phyloP scores from a whole-genome alignment of 1,284 basidiomycete species.

The Cryptococcus hybrid region DNA sequence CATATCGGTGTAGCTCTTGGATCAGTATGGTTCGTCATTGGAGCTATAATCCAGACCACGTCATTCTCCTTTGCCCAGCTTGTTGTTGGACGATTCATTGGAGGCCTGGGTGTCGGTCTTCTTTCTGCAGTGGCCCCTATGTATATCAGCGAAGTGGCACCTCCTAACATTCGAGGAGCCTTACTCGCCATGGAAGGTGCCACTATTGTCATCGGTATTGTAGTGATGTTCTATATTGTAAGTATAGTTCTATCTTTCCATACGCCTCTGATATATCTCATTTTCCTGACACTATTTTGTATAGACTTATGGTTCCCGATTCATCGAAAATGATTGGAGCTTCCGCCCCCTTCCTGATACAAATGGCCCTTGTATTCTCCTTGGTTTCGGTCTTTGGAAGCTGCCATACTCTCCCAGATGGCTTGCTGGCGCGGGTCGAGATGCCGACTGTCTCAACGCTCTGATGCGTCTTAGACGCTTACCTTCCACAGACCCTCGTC shows the following conservation, averaged over 20 bases:
- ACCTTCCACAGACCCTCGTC: conserved; percentile 27
- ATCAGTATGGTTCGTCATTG: conserved; percentile 26
- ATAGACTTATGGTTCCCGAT: conserved; percentile 21
- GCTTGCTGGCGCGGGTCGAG: conserved; percentile 55
- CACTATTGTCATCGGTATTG: conserved; percentile 62
- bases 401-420: conserved; percentile 59
- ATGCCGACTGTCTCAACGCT: conserved; percentile 29
- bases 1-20: conserved; percentile 16
- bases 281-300: not conserved
- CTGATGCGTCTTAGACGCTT: conserved; percentile 37
- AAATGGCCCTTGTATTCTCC: conserved; percentile 24
- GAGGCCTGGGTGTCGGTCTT: conserved; percentile 32
- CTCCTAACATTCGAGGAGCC: conserved; percentile 62
- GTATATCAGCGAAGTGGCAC: conserved; percentile 43
- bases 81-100: conserved; percentile 31
- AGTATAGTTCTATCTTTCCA: conserved; percentile 10
- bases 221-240: conserved; percentile 15
- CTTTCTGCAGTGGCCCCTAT: conserved; percentile 45
- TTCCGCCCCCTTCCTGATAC: conserved; percentile 37
- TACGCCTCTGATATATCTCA: no score
- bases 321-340: conserved; percentile 16
- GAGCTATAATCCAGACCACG: conserved; percentile 33
- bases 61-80: conserved; percentile 20
- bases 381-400: conserved; percentile 46
- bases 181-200: conserved; percentile 73